Base-by-base conservation (phyloP, 768 basidiomycete genomes). In the Dioszegia hungarica region DNA sequence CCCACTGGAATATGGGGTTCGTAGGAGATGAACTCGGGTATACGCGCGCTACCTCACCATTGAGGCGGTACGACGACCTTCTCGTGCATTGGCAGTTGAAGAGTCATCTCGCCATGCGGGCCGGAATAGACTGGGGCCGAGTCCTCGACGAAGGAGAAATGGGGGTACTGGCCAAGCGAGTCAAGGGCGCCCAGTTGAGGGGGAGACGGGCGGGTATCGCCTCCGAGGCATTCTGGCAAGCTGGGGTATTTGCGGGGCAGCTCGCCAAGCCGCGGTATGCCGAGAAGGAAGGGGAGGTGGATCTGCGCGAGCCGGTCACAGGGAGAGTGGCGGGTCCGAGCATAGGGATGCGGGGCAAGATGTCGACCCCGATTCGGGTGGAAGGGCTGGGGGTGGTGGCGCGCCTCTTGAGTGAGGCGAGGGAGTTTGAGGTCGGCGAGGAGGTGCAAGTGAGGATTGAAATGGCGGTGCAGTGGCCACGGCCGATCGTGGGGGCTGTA, bases 61-160 rank as follows among this genome's bases (percentile, higher is more conserved):
- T 99, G 40, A 82, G 95, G 38, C 84, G 95, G 40, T 95, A 84
- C 74, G 76, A 78, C 33, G 95, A 99, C 75, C 73, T 95, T 54
- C 73, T 92, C 12, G 78, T 79, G 10, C 95, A 98, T 77, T 99
- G 92, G 90, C 93, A 98, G 74, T 84, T 99, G 76, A 93, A 95
- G 69, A 79, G 85, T 47, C 82, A 82, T 5, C 75, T 98, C 1
- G 60, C 61, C 1, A 46, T 28, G 8, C 44, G 61, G 24, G 55
- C 58, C 25, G 34, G 41, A 6, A 27, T 54, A 12, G 28, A 19
- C 5, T 41, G 41, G 38, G 41, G 41, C 6, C 6, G 29, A 4
- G 36, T 33, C 12, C 40, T 64, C n/a, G 37, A 14, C 1, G 48
- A 45, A 15, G 54, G 59, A 17, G 63, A 70, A 27, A 55, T 70